phyloP scores from a whole-genome alignment of 306 rosid genomes.

The Albizia julibrissin region DNA sequence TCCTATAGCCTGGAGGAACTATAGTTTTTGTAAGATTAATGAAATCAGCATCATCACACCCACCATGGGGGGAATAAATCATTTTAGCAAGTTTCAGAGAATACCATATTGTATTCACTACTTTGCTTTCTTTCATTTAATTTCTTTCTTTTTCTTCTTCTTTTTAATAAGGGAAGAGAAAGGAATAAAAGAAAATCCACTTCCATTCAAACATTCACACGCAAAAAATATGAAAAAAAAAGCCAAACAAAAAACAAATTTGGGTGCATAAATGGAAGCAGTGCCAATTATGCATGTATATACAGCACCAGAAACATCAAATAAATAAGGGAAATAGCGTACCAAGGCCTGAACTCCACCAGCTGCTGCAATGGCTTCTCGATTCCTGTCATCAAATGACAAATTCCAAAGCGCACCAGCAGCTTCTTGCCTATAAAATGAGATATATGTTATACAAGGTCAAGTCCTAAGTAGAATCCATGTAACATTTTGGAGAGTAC shows the following conservation, averaged over 20 bases:
- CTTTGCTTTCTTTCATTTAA: not conserved
- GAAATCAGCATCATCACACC: not conserved
- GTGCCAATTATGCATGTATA: not conserved
- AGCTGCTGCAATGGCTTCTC: constrained; percentile 97
- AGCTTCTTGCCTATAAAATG: constrained; percentile 90
- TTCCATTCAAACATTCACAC: not conserved
- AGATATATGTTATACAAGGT: not conserved
- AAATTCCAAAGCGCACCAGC: constrained; percentile 99
- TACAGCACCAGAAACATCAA: not conserved
- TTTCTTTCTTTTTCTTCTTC: not conserved
- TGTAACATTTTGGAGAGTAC: constrained; percentile 9
- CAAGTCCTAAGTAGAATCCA: constrained; percentile 7
- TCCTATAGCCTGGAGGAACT: not conserved
- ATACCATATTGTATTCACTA: not conserved
- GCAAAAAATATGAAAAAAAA: not conserved
- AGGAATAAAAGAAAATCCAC: not conserved
- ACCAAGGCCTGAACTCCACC: constrained; percentile 99
- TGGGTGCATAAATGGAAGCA: constrained; percentile 6
- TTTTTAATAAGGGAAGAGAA: not conserved
- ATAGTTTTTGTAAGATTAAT: not conserved
- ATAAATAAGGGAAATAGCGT: constrained; percentile 34
- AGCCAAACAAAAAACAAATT: too few species aligned
- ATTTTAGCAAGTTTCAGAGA: not conserved
- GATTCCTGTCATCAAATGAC: constrained; percentile 96
- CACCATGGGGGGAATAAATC: not conserved